These are phyloP conservation scores for Barnettozyma vustinii DNA, from an alignment of 805 yeast species.

Conservation along the genomic window DNA sequence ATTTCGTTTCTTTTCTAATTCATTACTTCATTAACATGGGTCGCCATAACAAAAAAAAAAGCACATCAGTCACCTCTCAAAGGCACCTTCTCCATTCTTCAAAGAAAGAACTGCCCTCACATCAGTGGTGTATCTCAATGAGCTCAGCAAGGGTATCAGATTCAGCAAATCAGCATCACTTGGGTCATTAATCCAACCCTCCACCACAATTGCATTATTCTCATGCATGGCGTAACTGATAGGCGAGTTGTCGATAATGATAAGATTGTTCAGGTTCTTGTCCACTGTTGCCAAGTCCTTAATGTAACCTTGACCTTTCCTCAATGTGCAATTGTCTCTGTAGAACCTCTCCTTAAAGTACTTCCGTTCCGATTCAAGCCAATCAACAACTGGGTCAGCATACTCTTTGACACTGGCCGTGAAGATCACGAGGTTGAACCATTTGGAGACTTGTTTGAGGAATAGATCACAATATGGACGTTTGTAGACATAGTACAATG, in stretches of 20 bases:
- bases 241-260: constrained; percentile 91
- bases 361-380: constrained; percentile 65
- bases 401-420: constrained; percentile 94
- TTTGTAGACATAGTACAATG: constrained; percentile 85
- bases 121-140: constrained; percentile 76
- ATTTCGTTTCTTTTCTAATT: background rate
- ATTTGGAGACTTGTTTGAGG: constrained; percentile 66
- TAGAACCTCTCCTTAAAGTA: constrained; percentile 60
- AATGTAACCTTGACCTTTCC: constrained; percentile 81
- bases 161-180: constrained; percentile 78
- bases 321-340: constrained; percentile 70
- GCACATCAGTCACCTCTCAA: constrained; percentile 31
- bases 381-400: constrained; percentile 95
- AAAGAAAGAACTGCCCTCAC: constrained; percentile 74
- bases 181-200: constrained; percentile 98
- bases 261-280: constrained; percentile 56
- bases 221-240: constrained; percentile 79
- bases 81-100: constrained; percentile 63
- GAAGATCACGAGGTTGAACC: constrained; percentile 88
- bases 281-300: constrained; percentile 55
- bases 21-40: background rate
- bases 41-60: background rate
- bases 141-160: constrained; percentile 71
- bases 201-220: constrained; percentile 86
- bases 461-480: constrained; percentile 90